phyloP scores from a whole-genome alignment of 2,329 filamentous ascomycete species.

The Fusarium dimerum region DNA sequence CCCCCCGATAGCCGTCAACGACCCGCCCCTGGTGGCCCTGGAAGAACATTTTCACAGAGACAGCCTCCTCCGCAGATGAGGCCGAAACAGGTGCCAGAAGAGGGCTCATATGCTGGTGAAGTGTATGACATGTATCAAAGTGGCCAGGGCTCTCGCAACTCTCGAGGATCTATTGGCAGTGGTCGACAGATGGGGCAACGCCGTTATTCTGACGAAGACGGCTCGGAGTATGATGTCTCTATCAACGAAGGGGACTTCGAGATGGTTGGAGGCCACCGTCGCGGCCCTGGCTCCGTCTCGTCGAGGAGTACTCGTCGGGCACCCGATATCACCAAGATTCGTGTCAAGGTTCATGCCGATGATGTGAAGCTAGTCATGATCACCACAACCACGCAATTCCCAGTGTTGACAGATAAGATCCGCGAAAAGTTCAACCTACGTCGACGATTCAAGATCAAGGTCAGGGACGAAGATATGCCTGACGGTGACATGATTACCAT shows the following conservation, averaged over 20 bases:
- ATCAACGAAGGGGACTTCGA: slow-evolving; percentile 81
- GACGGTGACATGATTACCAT: slow-evolving; percentile 94
- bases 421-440: slow-evolving; percentile 82
- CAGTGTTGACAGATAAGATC: slow-evolving; percentile 76
- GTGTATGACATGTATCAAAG: slow-evolving; percentile 65
- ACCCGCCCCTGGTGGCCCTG: slow-evolving; percentile 38
- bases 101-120: slow-evolving; percentile 67
- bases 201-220: slow-evolving; percentile 76
- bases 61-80: slow-evolving; percentile 34
- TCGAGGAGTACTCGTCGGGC: slow-evolving; percentile 56
- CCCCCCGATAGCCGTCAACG: slow-evolving; percentile 40
- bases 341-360: slow-evolving; percentile 88
- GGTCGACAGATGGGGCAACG: slow-evolving; percentile 45
- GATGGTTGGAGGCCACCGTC: slow-evolving; percentile 63
- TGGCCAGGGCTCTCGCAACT: slow-evolving; percentile 39
- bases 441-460: slow-evolving; percentile 83
- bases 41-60: slow-evolving; percentile 46
- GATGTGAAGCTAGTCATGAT: slow-evolving; percentile 95
- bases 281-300: slow-evolving; percentile 47
- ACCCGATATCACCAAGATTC: slow-evolving; percentile 73
- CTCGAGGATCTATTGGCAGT: slow-evolving; percentile 31
- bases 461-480: slow-evolving; percentile 74
- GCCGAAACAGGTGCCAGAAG: slow-evolving; percentile 43
- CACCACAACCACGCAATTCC: slow-evolving; percentile 68
- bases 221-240: slow-evolving; percentile 65